phyloP scores from a whole-genome alignment of 345 rosid species.

The Erysimum cheiranthoides region DNA sequence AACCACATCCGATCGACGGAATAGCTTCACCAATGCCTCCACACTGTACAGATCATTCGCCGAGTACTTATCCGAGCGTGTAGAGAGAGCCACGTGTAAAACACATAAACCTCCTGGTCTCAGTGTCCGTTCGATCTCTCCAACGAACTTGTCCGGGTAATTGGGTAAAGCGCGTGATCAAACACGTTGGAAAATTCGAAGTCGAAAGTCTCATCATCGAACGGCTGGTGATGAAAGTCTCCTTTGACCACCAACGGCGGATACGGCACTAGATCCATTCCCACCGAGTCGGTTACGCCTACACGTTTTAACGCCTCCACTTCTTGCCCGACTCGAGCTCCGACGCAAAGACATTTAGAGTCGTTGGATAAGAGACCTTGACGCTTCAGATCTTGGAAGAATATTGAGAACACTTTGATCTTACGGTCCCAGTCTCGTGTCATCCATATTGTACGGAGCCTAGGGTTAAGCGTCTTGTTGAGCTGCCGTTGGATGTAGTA shows the following conservation, averaged over 20 bases:
- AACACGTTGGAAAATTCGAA: slow-evolving; percentile 96
- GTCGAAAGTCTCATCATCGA: slow-evolving; percentile 67
- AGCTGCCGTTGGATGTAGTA: slow-evolving; percentile 86
- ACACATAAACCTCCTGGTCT: slow-evolving; percentile 71
- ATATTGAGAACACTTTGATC: slow-evolving; percentile 65
- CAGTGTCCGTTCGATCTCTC: slow-evolving; percentile 86
- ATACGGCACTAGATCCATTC: slow-evolving; percentile 80
- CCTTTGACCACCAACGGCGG: slow-evolving; percentile 81
- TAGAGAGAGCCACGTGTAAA: slow-evolving; percentile 72
- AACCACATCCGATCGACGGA: slow-evolving; percentile 64
- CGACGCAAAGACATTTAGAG: slow-evolving; percentile 72
- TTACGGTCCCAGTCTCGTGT: slow-evolving; percentile 93
- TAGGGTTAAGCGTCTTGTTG: slow-evolving; percentile 89
- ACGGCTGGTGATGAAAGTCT: slow-evolving; percentile 85
- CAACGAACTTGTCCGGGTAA: slow-evolving; percentile 70
- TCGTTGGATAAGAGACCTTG: slow-evolving; percentile 52
- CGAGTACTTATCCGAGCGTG: slow-evolving; percentile 76
- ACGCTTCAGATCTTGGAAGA: slow-evolving; percentile 56
- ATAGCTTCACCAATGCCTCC: slow-evolving; percentile 60
- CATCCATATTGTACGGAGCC: slow-evolving; percentile 68
- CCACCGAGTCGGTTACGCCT: slow-evolving; percentile 71
- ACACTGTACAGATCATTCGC: slow-evolving; percentile 75
- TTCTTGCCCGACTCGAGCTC: slow-evolving; percentile 91
- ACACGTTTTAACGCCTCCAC: slow-evolving; percentile 70
- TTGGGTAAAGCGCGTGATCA: slow-evolving; percentile 86